A percentile compares a stretch with the other conserved stretches of the same genome.
phyloP scores from a whole-genome alignment of 2,329 filamentous ascomycete genomes.

The Pseudopyricularia javanii region DNA sequence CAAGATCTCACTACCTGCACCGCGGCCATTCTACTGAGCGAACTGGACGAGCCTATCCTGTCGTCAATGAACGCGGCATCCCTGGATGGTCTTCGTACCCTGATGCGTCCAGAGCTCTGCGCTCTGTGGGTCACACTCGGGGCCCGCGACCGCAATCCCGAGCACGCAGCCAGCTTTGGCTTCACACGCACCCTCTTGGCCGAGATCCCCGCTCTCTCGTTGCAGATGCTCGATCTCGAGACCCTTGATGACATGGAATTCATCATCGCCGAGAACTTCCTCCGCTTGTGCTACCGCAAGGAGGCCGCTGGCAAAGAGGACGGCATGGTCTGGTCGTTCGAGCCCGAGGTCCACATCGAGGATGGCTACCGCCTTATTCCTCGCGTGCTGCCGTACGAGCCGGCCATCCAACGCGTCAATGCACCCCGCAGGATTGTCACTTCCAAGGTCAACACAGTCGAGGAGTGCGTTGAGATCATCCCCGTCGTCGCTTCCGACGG shows the following conservation, averaged over 20 bases:
- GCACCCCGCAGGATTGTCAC: constrained; percentile 22
- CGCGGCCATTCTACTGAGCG: constrained; percentile 20
- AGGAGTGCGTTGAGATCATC: constrained; percentile 16
- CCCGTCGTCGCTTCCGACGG: neutral
- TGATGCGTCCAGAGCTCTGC: constrained; percentile 15
- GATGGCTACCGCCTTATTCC: constrained; percentile 19
- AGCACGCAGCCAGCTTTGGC: constrained; percentile 18
- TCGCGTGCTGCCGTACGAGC: constrained; percentile 23
- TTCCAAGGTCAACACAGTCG: constrained; percentile 17
- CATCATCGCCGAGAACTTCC: constrained; percentile 10
- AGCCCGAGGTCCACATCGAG: constrained; percentile 25
- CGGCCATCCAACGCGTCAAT: constrained; percentile 24
- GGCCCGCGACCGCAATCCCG: constrained; percentile 10
- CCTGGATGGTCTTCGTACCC: constrained; percentile 13
- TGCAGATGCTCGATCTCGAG: constrained; percentile 19
- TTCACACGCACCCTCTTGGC: constrained; percentile 17
- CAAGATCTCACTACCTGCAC: constrained; percentile 13
- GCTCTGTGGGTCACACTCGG: constrained; percentile 18
- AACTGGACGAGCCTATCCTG: constrained; percentile 22
- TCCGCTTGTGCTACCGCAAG: constrained; percentile 8
- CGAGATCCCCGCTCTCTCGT: constrained; percentile 16
- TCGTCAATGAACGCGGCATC: constrained; percentile 17
- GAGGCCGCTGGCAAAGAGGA: neutral
- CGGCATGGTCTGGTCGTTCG: constrained; percentile 15
- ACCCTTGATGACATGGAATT: constrained; percentile 2